Evolutionary conservation across 2,329 filamentous ascomycete species (phyloP), one percentile per base, ranked within the genome.

Genomic region (Ramularia endophylla): DNA sequence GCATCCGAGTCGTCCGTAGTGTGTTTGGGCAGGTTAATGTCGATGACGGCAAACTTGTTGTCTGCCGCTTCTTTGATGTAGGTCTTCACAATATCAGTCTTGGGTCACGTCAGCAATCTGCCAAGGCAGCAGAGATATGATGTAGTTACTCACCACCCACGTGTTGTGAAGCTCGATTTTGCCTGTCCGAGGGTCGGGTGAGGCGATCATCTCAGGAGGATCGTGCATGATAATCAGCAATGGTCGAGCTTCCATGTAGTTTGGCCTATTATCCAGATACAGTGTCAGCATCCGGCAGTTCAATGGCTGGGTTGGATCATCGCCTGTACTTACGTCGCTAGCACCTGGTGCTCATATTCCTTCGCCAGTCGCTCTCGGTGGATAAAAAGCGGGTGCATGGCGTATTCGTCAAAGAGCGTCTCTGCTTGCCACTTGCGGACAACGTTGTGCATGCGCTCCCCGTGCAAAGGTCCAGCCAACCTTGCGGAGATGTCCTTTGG

Each of bases 11-110:
- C 63, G 15, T 75, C 73, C 1, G 82, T 81, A 36, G 89, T 72
- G 55, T 88, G 79, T 50, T 82, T 83, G 0, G 90, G 90, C 2
- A 98, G 75, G 51, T 97, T 97, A 44, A 95, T 78, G 61, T 98
- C 92, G 55, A 98, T 84, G 16, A 97, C 79, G 1, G 81, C 87
- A 56, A 90, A 94, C 12, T 76, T 79, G 43, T 87, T 76, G n/a
- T 74, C 67, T 15, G 81, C 65, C 0, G 87, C 87, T 87, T 88
- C 95, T 44, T 84, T 80, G 49, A 95, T 79, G 61, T 95, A 95
- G 19, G 80, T 77, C 57, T 81, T 80, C 34, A 88, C 76, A 36
- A 80, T 77, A 72, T 97, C 89, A 67, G 85, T 80, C 88, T 95
- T 66, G 31, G 49, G 45, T 51, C 53, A 55, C 36, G 67, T 73